Conservation (phyloP, 177 flowering plant genomes). For the Tripterygium wilfordii region DNA sequence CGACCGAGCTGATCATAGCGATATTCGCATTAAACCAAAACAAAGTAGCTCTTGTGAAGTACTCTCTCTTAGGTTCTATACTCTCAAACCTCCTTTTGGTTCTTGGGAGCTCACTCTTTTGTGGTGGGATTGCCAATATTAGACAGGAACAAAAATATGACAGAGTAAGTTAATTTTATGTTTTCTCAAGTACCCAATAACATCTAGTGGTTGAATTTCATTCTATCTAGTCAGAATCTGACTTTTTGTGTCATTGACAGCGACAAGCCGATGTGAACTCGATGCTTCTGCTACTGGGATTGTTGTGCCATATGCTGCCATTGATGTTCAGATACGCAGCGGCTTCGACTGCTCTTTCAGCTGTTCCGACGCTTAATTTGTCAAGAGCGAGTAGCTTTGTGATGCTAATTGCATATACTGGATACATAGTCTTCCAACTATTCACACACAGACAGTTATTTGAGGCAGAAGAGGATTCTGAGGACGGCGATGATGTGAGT, state of each 20-base stretch:
- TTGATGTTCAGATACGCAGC: constrained; percentile 45
- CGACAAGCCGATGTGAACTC: constrained; percentile 85
- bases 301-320: constrained; percentile 72
- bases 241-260: too few species aligned
- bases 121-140: constrained; percentile 79
- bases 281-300: constrained; percentile 54
- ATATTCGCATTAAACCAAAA: constrained; percentile 54
- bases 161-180: constrained; percentile 42
- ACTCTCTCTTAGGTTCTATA: constrained; percentile 84
- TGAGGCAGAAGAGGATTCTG: constrained; percentile 49
- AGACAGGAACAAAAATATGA: constrained; percentile 66
- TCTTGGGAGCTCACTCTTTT: constrained; percentile 84
- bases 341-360: constrained; percentile 6
- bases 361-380: constrained; percentile 37
- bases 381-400: constrained; percentile 79
- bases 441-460: constrained; percentile 75
- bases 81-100: constrained; percentile 93
- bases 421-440: constrained; percentile 74
- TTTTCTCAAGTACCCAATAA: too few species aligned
- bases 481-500: constrained; percentile 43
- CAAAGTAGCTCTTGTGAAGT: constrained; percentile 80
- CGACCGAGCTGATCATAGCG: constrained; percentile 91
- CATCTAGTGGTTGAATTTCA: too few species aligned
- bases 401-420: constrained; percentile 75
- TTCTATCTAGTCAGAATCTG: too few species aligned